Percentiles rank a stretch among this genome's conserved stretches.
phyloP scores from a whole-genome alignment of 139 green algal species.

The Desmodesmus armatus region DNA sequence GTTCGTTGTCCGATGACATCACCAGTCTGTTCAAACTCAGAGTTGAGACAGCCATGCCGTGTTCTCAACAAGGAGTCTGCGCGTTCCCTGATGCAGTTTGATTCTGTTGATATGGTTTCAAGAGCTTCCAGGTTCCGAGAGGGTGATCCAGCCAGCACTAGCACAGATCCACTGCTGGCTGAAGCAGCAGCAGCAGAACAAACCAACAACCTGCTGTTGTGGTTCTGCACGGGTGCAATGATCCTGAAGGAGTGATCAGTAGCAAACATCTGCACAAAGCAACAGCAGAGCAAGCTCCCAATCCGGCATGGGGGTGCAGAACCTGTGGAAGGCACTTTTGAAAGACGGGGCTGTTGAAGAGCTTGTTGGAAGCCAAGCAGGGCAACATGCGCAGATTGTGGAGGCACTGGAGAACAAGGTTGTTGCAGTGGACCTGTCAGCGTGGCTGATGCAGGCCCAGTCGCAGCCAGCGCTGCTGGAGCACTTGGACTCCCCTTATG shows the following conservation, averaged over 20 bases:
- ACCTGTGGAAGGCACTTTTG: slow-evolving; percentile 44
- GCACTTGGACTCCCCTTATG: slow-evolving; percentile 45
- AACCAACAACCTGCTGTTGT: background rate
- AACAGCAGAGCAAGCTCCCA: background rate
- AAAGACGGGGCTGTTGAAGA: slow-evolving; percentile 11
- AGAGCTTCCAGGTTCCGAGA: too few species aligned
- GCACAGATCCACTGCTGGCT: background rate
- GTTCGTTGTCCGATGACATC: too few species aligned
- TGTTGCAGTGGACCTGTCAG: slow-evolving; percentile 67
- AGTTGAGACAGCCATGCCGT: too few species aligned
- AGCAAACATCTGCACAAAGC: background rate
- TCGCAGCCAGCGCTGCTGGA: slow-evolving; percentile 56
- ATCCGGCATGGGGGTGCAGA: slow-evolving; percentile 35
- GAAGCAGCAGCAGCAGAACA: background rate
- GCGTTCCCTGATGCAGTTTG: too few species aligned
- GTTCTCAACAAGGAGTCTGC: too few species aligned
- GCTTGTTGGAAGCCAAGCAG: background rate
- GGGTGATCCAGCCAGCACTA: too few species aligned
- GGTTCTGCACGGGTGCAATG: too few species aligned
- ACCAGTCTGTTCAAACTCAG: too few species aligned
- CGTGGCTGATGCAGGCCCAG: slow-evolving; percentile 69
- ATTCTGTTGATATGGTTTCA: too few species aligned
- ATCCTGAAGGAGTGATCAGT: too few species aligned
- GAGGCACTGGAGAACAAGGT: slow-evolving; percentile 47
- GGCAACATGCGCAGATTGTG: slow-evolving; percentile 39